phyloP scores from a whole-genome alignment of 2,329 filamentous ascomycete genomes.

The Calonectria honghensis region DNA sequence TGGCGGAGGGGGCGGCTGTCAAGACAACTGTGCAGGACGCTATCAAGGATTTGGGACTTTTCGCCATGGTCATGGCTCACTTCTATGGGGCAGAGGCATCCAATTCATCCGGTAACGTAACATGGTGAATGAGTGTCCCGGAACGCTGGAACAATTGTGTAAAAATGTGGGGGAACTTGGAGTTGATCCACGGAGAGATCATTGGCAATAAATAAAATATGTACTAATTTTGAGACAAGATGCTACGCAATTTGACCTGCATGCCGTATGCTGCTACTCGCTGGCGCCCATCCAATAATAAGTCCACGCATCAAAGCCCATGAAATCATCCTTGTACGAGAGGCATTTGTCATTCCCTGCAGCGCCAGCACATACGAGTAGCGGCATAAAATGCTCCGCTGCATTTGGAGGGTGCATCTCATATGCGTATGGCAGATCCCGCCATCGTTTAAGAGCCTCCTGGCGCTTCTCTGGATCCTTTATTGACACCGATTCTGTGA shows the following conservation, averaged over 20 bases:
- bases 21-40: background rate
- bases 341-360: background rate
- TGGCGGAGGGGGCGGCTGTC: background rate
- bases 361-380: background rate
- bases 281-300: conserved; percentile 1
- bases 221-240: background rate
- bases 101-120: background rate
- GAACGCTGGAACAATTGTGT: background rate
- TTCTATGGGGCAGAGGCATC: background rate
- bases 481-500: background rate
- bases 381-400: conserved; percentile 11
- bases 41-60: background rate
- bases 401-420: background rate
- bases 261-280: background rate
- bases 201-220: background rate
- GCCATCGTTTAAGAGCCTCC: background rate
- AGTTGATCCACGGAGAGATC: background rate
- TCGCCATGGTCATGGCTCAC: background rate
- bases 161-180: background rate
- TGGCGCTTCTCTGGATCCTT: background rate
- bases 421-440: background rate
- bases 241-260: background rate
- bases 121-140: background rate
- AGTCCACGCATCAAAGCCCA: conserved; percentile 10
- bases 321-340: conserved; percentile 11